Base-by-base conservation (phyloP, 139 green algal genomes). In the Chlorella sp. region DNA sequence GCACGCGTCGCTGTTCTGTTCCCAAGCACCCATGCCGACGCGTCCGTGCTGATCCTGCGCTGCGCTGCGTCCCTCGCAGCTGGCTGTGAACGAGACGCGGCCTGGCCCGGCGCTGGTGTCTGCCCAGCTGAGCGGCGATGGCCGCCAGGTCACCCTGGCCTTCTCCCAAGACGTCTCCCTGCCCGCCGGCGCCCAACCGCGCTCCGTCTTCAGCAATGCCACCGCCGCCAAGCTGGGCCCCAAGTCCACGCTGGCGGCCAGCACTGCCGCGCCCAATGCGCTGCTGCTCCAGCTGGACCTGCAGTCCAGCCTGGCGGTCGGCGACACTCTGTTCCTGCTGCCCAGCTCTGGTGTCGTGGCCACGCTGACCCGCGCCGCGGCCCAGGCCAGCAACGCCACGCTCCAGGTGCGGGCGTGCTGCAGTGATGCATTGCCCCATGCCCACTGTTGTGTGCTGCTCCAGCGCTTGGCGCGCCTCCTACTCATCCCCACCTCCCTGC, bases 61-160 rank as follows among this genome's bases (percentile, higher is more conserved):
- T 73, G 67, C 67, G 19, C 67, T 1, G 67, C 61, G 46, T 73
- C 46, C 46, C 21, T 46, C 31, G 23, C 33, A 25, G 46, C 17
- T 55, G 46, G 17, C 46, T 14, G 14, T 55, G 46, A 55, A 55
- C 14, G 14, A 17, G 14, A 55, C 17, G 46, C 17, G 46, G 14
- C 46, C n/a, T 19, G 67, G 46, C 8, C 67, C 67, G 12, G 43
- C 67, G 21, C 67, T 73, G 3, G 67, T 73, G n/a, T 62, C 67
- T n/a, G 67, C 46, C 31, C 9, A 4, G 21, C 45, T 73, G 45
- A 27, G 6, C 46, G 35, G 43, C 33, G 67, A 73, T 7, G 67
- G 67, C 31, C 67, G 67, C 33, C 67, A 56, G 42, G 19, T 73
- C 15, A 8, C 33, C 31, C 45, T 73, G 42, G 33, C 31, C 33